These are phyloP conservation scores for Coemansia sp. DNA, from an alignment of 192 early-diverging fungal genomes.

Conservation along the genomic window DNA sequence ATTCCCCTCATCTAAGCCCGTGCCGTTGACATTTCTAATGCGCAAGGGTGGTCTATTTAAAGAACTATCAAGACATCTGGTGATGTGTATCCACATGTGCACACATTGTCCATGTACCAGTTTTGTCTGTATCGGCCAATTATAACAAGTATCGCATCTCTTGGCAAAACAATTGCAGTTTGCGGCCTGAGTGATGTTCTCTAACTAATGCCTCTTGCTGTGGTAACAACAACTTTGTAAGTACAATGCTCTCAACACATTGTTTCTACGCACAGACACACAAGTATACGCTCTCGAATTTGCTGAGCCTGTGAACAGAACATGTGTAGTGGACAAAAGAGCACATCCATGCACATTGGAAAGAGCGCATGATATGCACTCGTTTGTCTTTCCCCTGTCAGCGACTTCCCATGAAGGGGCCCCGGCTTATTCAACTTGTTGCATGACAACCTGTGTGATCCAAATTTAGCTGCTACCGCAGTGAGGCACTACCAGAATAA, in stretches of 20 bases:
- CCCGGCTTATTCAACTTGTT: neutral
- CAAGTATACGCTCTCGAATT: neutral
- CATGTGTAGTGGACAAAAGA: neutral
- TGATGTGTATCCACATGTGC: neutral
- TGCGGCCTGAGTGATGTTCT: neutral
- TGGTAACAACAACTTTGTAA: neutral
- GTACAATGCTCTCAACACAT: neutral
- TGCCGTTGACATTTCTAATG: neutral
- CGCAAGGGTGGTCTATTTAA: neutral
- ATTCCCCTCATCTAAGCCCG: neutral
- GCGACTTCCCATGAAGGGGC: conserved; percentile 2
- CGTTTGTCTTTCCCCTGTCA: neutral
- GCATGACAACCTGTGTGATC: neutral
- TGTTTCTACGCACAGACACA: neutral
- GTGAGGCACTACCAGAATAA: neutral
- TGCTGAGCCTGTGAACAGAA: neutral
- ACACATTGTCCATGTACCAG: neutral
- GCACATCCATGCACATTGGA: neutral
- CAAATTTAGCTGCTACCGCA: conserved; percentile 1
- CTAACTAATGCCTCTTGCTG: neutral
- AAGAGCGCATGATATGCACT: neutral
- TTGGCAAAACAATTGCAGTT: neutral
- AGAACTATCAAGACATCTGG: neutral
- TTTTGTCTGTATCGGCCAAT: neutral
- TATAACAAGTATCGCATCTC: neutral